A percentile compares a stretch with the other conserved stretches of the same genome.
These are phyloP conservation scores for Colletotrichum spinosum DNA, from an alignment of 2,329 filamentous ascomycete genomes.

Conservation along the genomic window DNA sequence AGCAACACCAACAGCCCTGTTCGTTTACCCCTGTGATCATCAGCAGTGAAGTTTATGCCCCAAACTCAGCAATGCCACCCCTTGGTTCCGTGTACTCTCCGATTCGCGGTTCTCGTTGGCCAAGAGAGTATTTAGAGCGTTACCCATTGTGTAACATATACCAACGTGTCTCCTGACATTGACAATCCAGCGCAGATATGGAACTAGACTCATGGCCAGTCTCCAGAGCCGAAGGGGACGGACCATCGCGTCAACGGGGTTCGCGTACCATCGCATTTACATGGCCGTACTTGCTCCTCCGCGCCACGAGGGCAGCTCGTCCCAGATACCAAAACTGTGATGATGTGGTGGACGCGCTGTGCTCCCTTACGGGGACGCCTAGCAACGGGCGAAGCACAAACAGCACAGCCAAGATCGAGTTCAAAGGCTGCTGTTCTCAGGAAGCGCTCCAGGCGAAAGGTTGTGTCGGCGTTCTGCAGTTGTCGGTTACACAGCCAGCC, in stretches of 20 bases:
- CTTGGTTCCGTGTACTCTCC: constrained; percentile 10
- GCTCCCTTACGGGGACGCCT: constrained; percentile 47
- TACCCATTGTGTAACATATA: constrained; percentile 55
- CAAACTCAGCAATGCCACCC: constrained; percentile 10
- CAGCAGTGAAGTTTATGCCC: too few species aligned
- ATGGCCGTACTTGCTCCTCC: constrained; percentile 43
- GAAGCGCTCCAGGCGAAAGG: constrained; percentile 49
- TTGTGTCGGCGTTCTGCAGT: constrained; percentile 47
- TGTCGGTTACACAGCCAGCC: background rate
- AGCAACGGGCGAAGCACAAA: constrained; percentile 48
- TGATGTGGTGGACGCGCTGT: constrained; percentile 48
- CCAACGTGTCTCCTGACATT: constrained; percentile 52
- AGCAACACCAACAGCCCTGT: too few species aligned
- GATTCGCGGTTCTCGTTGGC: constrained; percentile 43
- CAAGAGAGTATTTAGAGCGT: constrained; percentile 48
- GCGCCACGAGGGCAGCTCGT: constrained; percentile 45
- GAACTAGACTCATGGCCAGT: constrained; percentile 26
- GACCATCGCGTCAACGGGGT: background rate
- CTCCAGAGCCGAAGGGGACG: too few species aligned
- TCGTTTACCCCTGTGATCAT: too few species aligned
- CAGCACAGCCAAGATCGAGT: constrained; percentile 52
- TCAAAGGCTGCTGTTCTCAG: constrained; percentile 51
- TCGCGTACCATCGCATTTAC: constrained; percentile 40
- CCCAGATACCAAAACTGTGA: constrained; percentile 51
- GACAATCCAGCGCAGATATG: constrained; percentile 48